Evolutionary conservation across 208 protist genomes (phyloP), one percentile per base, ranked within the genome.

Genomic region (Wallacemonas sp.): DNA sequence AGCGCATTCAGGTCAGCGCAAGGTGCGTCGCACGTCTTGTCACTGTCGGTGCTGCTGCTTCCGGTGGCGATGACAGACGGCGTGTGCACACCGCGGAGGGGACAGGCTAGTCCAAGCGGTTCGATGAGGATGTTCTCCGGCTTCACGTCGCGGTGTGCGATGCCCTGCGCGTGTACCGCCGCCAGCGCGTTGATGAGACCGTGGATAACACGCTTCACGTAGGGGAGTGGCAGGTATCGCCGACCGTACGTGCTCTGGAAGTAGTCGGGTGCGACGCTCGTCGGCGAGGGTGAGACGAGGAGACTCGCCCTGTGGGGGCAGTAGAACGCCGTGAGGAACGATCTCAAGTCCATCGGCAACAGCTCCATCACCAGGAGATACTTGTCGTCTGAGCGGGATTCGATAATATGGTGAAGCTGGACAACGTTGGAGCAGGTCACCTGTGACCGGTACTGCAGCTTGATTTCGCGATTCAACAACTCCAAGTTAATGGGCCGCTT

Each of bases 81-180:
- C 50, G 6, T n/a, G 30, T 39, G 50, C 50, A 57, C 32, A 0
- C 30, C 68, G 4, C 73, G 73, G 6, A 79, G 68, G 2, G 73
- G 73, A 37, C 53, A 50, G 2, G 46, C 63, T 24, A 75, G 64
- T 1, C 73, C 73, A 0, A 79, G 59, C 39, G 73, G 73, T 41
- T 86, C 79, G 4, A 94, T 45, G 13, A 94, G 69, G 38, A 94
- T 71, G 68, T 84, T 87, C 32, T 90, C 83, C 21, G 76, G 79
- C 59, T 90, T 90, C 33, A 90, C 81, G 61, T 94, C 88, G 27
- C 85, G 75, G 45, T 94, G 88, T 0, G 76, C 81, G 36, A 94
- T 68, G 54, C 83, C 76, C 21, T 71, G 63, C 8, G 65, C 53
- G 64, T 94, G 88, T 22, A 94, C 66, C 21, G 33, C 50, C 33